phyloP scores from a whole-genome alignment of 495 filamentous ascomycete genomes.

The Neurospora sp. region DNA sequence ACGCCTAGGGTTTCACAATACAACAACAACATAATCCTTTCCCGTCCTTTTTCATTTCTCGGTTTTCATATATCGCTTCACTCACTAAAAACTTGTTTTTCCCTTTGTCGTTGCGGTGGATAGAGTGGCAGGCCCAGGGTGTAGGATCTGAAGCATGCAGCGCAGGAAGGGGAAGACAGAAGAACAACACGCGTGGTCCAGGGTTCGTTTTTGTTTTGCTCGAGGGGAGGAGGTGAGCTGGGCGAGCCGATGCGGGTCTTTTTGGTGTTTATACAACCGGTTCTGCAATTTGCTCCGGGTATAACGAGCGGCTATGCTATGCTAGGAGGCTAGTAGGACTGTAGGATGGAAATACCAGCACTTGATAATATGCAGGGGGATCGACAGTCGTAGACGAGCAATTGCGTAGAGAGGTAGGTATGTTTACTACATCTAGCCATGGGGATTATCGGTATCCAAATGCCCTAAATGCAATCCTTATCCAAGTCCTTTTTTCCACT shows the following conservation, averaged over 20 bases:
- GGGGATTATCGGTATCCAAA: neutral
- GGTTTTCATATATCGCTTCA: slow-evolving; percentile 1
- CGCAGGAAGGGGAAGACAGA: neutral
- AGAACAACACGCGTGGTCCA: neutral
- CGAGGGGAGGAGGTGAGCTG: neutral
- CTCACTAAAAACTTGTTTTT: neutral
- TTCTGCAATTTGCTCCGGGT: neutral
- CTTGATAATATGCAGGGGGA: neutral
- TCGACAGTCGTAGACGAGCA: neutral
- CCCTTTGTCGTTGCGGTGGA: neutral
- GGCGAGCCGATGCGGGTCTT: neutral
- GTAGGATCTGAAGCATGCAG: neutral
- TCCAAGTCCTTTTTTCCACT: too few species aligned
- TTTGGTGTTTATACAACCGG: neutral
- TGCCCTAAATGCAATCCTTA: neutral
- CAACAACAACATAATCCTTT: neutral
- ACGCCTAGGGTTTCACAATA: neutral
- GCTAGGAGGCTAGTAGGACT: neutral
- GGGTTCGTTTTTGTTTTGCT: neutral
- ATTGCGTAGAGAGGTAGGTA: neutral
- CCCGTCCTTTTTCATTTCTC: slow-evolving; percentile 1
- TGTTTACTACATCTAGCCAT: neutral
- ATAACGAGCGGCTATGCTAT: neutral
- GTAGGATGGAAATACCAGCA: neutral
- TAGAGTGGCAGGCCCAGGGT: neutral